phyloP scores from a whole-genome alignment of 176 grass and related monocot species.

The Rhynchospora breviuscula region DNA sequence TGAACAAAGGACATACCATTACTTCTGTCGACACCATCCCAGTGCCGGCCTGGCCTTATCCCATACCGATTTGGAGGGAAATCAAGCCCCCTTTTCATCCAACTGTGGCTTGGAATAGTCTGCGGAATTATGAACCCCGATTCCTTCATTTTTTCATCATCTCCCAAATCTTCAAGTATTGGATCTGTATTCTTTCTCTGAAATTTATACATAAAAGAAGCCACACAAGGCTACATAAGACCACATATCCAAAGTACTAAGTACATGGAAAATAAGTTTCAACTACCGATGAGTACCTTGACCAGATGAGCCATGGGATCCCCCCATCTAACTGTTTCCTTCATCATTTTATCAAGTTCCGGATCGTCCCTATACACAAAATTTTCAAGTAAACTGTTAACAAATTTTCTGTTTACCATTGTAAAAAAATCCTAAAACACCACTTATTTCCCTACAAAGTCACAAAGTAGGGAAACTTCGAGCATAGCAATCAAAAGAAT shows the following conservation, averaged over 20 bases:
- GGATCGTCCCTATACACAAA: constrained; percentile 68
- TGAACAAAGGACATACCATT: constrained; percentile 49
- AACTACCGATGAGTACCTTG: constrained; percentile 52
- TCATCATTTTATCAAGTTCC: constrained; percentile 80
- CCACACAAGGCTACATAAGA: background rate
- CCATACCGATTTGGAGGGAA: constrained; percentile 79
- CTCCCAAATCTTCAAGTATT: constrained; percentile 71
- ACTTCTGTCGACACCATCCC: constrained; percentile 91
- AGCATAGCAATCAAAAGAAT: background rate
- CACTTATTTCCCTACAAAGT: background rate
- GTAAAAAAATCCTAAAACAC: background rate
- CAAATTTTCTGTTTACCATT: background rate
- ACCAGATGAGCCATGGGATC: constrained; percentile 98
- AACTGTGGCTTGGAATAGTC: constrained; percentile 72
- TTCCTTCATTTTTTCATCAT: constrained; percentile 90
- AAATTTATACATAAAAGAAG: constrained; percentile 19
- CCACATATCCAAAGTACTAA: background rate
- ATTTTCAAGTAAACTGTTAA: background rate
- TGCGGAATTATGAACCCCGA: constrained; percentile 96
- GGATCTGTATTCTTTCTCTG: constrained; percentile 44
- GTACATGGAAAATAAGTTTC: background rate
- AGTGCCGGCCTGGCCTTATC: constrained; percentile 82
- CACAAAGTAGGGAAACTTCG: background rate
- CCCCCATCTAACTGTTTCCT: constrained; percentile 79
- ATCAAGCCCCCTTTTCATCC: constrained; percentile 88